phyloP scores from a whole-genome alignment of 1,139 yeast species.

The Wickerhamomyces sp. region DNA sequence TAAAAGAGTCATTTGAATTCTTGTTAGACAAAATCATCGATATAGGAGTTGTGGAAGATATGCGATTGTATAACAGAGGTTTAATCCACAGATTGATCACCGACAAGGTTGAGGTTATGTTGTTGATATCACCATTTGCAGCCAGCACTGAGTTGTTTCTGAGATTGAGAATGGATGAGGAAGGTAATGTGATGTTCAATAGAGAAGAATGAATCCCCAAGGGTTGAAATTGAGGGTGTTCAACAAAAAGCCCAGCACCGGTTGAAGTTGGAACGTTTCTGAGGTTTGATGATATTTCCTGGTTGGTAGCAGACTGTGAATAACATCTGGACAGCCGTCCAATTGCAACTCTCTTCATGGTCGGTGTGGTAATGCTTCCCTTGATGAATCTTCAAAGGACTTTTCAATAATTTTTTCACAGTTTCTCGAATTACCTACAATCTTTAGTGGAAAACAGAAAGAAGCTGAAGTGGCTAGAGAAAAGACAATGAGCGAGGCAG shows the following conservation, averaged over 20 bases:
- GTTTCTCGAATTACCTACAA: no score
- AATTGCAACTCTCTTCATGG: neutral
- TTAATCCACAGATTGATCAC: conserved; percentile 7
- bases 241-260: conserved; percentile 34
- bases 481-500: neutral
- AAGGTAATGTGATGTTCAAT: conserved; percentile 42
- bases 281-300: neutral
- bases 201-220: conserved; percentile 40
- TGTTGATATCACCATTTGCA: conserved; percentile 35
- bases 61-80: conserved; percentile 17
- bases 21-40: conserved; percentile 15
- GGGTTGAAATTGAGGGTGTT: conserved; percentile 37
- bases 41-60: conserved; percentile 22
- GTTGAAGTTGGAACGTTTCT: conserved; percentile 20
- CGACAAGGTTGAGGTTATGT: conserved; percentile 10
- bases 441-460: no score
- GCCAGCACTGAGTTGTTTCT: conserved; percentile 42
- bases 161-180: conserved; percentile 41
- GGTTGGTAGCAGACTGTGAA: neutral
- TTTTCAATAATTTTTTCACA: no score
- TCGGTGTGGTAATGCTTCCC: no score
- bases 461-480: neutral
- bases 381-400: no score
- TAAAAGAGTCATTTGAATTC: conserved; percentile 8
- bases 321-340: neutral